A percentile compares a stretch with the other conserved stretches of the same genome.
Evolutionary conservation across 2,329 filamentous ascomycete genomes (phyloP).

Genomic region (Aureobasidium sp.): DNA sequence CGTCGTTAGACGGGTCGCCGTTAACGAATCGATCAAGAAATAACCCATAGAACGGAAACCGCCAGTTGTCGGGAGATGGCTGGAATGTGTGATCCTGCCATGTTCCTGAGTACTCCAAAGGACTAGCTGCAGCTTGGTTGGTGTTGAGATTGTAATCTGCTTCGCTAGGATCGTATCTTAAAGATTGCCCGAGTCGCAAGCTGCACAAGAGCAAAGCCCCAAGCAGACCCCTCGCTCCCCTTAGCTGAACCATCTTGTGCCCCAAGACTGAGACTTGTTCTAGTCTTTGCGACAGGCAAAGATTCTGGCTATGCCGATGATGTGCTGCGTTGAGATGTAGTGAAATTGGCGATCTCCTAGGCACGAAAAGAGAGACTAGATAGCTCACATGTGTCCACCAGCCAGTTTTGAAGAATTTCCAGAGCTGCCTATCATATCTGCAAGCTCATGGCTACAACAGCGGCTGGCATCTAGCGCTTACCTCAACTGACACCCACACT

Average conservation of each 20-base stretch:
- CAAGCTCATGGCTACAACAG: neutral
- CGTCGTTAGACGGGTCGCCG: slow-evolving; percentile 57
- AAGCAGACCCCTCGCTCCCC: neutral
- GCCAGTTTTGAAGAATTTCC: neutral
- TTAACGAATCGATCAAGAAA: slow-evolving; percentile 59
- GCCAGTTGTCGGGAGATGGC: slow-evolving; percentile 54
- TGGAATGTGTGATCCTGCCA: slow-evolving; percentile 47
- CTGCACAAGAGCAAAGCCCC: slow-evolving; percentile 6
- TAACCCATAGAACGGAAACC: slow-evolving; percentile 58
- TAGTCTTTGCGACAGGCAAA: neutral
- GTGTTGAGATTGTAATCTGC: slow-evolving; percentile 54
- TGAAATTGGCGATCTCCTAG: neutral
- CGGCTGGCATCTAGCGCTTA: slow-evolving; percentile 5
- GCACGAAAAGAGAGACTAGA: neutral
- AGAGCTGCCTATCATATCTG: neutral
- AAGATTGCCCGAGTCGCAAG: neutral
- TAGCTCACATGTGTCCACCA: neutral
- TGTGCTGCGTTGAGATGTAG: neutral
- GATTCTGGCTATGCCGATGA: neutral
- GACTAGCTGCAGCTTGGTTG: slow-evolving; percentile 48
- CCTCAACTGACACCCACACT: neutral
- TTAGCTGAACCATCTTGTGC: neutral
- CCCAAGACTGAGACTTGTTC: neutral
- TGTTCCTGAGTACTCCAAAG: slow-evolving; percentile 52
- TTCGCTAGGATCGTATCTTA: slow-evolving; percentile 41